Conservation (phyloP, 371 early-diverging fungal species). For the Mortierella sp. region DNA sequence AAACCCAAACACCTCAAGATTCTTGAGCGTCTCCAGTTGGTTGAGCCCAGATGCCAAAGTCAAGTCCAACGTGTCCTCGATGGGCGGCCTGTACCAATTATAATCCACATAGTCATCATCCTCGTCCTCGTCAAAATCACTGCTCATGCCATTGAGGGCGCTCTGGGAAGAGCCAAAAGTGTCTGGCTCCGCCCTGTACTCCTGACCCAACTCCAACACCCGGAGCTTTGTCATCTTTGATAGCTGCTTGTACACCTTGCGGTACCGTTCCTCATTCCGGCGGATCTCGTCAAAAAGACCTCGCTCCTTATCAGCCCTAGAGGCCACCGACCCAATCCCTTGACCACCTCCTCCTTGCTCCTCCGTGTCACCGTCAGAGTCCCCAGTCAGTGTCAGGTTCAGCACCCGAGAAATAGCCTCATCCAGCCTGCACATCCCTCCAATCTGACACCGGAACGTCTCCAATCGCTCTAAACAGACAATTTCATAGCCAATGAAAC, state of each 20-base stretch:
- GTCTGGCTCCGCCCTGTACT: not conserved
- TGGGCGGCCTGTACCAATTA: not conserved
- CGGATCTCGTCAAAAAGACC: not conserved
- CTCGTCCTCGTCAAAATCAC: not conserved
- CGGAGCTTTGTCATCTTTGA: constrained; percentile 12
- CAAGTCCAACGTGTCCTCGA: constrained; percentile 5
- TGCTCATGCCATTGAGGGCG: not conserved
- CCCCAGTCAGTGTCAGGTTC: not conserved
- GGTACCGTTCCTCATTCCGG: constrained; percentile 7
- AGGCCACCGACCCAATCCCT: no score
- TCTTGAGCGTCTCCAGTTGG: constrained; percentile 2
- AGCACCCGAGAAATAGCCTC: not conserved
- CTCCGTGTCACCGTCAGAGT: not conserved
- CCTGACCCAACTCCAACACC: constrained; percentile 15
- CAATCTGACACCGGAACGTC: constrained; percentile 21
- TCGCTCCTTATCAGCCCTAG: not conserved
- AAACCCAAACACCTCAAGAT: constrained; percentile 11
- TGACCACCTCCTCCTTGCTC: not conserved
- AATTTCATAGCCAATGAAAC: not conserved
- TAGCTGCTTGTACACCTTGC: constrained; percentile 13
- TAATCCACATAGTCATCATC: not conserved
- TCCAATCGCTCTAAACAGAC: constrained; percentile 14
- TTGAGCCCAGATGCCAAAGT: constrained; percentile 7
- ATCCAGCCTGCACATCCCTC: constrained; percentile 6
- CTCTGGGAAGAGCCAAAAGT: no score